Evolutionary conservation across 495 filamentous ascomycete genomes (phyloP).

Genomic region (Penicillium cinerascens): DNA sequence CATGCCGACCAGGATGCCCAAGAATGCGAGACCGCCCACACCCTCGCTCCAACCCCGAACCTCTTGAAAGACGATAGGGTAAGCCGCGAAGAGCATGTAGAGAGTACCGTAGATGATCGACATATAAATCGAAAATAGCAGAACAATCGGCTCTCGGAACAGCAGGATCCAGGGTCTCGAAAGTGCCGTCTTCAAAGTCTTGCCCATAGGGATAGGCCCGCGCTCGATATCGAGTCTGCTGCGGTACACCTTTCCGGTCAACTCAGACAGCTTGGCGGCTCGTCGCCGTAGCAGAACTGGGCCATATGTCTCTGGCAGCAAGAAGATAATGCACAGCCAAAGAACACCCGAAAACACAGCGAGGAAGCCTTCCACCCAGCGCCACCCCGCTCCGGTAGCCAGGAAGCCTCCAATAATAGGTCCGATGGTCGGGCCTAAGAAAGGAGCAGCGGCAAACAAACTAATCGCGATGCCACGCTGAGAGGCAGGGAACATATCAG

Average conservation of each 20-base stretch:
- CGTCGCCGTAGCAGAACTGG: slow-evolving; percentile 50
- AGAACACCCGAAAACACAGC: slow-evolving; percentile 43
- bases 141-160: slow-evolving; percentile 51
- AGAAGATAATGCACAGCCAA: slow-evolving; percentile 44
- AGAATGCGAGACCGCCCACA: slow-evolving; percentile 65
- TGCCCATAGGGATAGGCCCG: slow-evolving; percentile 20
- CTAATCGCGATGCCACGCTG: slow-evolving; percentile 59
- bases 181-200: slow-evolving; percentile 35
- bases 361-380: slow-evolving; percentile 57
- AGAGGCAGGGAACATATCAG: slow-evolving; percentile 60
- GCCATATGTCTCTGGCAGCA: slow-evolving; percentile 55
- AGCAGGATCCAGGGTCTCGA: slow-evolving; percentile 41
- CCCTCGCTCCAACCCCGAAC: slow-evolving; percentile 68
- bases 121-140: slow-evolving; percentile 62
- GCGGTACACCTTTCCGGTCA: slow-evolving; percentile 50
- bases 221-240: slow-evolving; percentile 38
- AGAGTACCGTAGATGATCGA: slow-evolving; percentile 68
- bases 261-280: slow-evolving; percentile 45
- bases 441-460: slow-evolving; percentile 59
- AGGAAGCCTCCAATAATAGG: slow-evolving; percentile 58
- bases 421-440: slow-evolving; percentile 45
- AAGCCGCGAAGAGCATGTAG: slow-evolving; percentile 76
- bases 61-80: slow-evolving; percentile 71
- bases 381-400: slow-evolving; percentile 53
- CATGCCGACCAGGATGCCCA: slow-evolving; percentile 77